These are phyloP conservation scores for Teratosphaeria viscida DNA, from an alignment of 2,329 filamentous ascomycete genomes.

Conservation along the genomic window DNA sequence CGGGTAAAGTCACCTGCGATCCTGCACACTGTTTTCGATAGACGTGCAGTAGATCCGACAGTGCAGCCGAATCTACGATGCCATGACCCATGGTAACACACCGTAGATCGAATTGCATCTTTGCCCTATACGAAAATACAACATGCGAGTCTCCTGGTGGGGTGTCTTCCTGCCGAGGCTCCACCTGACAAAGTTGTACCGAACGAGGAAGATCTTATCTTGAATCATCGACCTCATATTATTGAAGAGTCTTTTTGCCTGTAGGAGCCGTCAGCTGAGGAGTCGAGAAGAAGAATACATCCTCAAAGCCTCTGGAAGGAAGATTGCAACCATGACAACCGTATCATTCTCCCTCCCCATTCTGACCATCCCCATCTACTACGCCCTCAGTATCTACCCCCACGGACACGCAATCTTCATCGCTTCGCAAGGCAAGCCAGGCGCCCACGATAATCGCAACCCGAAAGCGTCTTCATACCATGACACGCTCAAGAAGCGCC, in stretches of 20 bases:
- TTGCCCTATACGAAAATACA: background rate
- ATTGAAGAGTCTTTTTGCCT: background rate
- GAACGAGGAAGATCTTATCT: background rate
- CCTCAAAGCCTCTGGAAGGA: background rate
- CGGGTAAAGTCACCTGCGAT: background rate
- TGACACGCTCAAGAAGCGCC: conserved; percentile 27
- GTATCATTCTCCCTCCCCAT: conserved; percentile 30
- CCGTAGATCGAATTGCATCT: background rate
- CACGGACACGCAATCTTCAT: conserved; percentile 30
- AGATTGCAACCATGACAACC: conserved; percentile 5
- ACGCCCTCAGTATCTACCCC: conserved; percentile 31
- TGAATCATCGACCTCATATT: background rate
- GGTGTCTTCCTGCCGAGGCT: background rate
- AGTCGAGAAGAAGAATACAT: background rate
- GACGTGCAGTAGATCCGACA: background rate
- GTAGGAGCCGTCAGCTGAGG: background rate
- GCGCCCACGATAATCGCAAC: conserved; percentile 34
- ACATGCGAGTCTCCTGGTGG: background rate
- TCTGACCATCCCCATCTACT: conserved; percentile 36
- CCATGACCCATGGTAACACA: background rate
- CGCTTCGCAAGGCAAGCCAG: conserved; percentile 27
- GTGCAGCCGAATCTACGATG: background rate
- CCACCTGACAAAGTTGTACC: background rate
- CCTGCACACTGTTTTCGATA: background rate
- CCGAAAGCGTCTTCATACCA: conserved; percentile 28